These are phyloP conservation scores for Cydonia oblonga DNA, from an alignment of 331 rosid species.

Conservation along the genomic window DNA sequence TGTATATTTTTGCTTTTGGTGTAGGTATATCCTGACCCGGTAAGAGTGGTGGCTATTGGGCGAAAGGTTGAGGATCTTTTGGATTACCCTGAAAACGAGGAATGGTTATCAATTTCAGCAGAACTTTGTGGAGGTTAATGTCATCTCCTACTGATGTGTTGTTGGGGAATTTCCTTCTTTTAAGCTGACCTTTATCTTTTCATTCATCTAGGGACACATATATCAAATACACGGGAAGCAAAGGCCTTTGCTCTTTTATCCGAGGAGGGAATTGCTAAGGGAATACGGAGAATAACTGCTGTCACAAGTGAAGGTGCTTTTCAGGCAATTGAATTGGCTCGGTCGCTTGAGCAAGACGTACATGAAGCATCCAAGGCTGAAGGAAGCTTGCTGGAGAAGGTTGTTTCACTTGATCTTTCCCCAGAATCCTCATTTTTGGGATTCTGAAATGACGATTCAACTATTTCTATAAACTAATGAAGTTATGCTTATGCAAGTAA, in stretches of 20 bases:
- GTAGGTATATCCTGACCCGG: constrained; percentile 96
- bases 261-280: constrained; percentile 97
- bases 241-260: constrained; percentile 87
- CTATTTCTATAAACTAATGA: neutral
- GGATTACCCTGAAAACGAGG: constrained; percentile 57
- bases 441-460: neutral
- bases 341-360: constrained; percentile 66
- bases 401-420: constrained; percentile 4
- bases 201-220: constrained; percentile 61
- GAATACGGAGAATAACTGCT: constrained; percentile 85
- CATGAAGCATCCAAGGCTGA: constrained; percentile 47
- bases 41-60: constrained; percentile 82
- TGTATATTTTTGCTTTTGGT: constrained; percentile 9
- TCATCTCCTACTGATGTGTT: neutral
- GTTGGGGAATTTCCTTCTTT: constrained; percentile 5
- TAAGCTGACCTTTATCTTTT: constrained; percentile 18
- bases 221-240: constrained; percentile 86
- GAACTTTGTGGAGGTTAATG: constrained; percentile 85
- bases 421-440: neutral
- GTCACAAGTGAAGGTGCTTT: constrained; percentile 71
- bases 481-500: no score
- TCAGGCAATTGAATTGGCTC: constrained; percentile 48
- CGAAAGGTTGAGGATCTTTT: constrained; percentile 76
- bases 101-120: constrained; percentile 70
- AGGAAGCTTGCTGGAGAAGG: constrained; percentile 82